phyloP scores from a whole-genome alignment of 345 rosid species.

The Camelina neglecta region DNA sequence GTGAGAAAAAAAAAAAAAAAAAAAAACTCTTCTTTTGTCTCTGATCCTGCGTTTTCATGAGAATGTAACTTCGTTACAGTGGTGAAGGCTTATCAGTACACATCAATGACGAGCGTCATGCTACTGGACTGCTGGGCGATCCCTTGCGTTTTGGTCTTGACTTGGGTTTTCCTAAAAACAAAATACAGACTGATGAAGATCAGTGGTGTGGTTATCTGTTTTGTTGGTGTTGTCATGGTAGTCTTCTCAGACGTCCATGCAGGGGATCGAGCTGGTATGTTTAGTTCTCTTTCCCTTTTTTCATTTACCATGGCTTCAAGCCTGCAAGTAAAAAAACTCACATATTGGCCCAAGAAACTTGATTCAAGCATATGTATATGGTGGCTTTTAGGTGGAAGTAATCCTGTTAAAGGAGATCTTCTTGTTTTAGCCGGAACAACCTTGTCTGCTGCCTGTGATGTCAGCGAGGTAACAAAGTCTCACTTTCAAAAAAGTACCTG shows the following conservation, averaged over 20 bases:
- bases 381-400: constrained; percentile 57
- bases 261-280: constrained; percentile 66
- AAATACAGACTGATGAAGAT: constrained; percentile 82
- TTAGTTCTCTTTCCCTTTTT: not conserved
- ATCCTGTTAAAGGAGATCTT: constrained; percentile 70
- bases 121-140: constrained; percentile 95
- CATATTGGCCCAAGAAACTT: no score
- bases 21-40: not conserved
- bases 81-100: constrained; percentile 93
- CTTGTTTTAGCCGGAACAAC: constrained; percentile 77
- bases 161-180: constrained; percentile 77
- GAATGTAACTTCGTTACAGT: constrained; percentile 47
- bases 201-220: constrained; percentile 74
- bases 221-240: constrained; percentile 78
- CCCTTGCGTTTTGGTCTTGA: constrained; percentile 85
- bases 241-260: constrained; percentile 93
- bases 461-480: no score
- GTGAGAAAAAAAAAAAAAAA: constrained; percentile 42
- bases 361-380: not conserved
- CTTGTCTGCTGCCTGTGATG: constrained; percentile 58
- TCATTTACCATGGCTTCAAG: not conserved
- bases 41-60: not conserved
- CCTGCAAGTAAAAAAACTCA: no score
- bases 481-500: not conserved
- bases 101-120: constrained; percentile 90